Percentiles rank a stretch among this genome's conserved stretches.
These are phyloP conservation scores for Xylariaceae sp. DNA, from an alignment of 2,329 filamentous ascomycete species.

Conservation along the genomic window DNA sequence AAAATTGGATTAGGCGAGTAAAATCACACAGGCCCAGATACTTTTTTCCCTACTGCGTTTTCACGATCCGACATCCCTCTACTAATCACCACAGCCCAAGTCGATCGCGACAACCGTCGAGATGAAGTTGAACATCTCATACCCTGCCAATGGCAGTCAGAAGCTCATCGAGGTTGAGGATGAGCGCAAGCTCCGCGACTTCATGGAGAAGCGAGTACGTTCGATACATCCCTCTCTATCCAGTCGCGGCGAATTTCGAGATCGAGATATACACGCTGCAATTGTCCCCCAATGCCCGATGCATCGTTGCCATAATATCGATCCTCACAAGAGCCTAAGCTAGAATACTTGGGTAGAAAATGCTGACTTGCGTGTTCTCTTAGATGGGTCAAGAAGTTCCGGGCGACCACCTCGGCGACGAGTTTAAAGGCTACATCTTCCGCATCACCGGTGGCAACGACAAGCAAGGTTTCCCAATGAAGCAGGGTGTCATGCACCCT, in stretches of 20 bases:
- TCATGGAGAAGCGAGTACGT: slow-evolving; percentile 95
- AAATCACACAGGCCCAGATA: slow-evolving; percentile 22
- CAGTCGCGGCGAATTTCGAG: slow-evolving; percentile 28
- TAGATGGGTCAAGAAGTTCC: slow-evolving; percentile 88
- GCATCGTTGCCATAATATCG: neutral
- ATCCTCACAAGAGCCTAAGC: neutral
- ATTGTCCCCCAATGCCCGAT: too few species aligned
- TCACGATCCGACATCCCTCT: slow-evolving; percentile 27
- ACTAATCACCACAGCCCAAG: slow-evolving; percentile 24
- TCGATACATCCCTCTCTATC: slow-evolving; percentile 9
- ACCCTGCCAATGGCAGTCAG: slow-evolving; percentile 99
- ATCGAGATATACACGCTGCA: too few species aligned
- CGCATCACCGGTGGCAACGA: slow-evolving; percentile 99
- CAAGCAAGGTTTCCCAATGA: slow-evolving; percentile 99
- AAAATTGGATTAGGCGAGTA: slow-evolving; percentile 29
- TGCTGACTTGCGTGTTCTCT: slow-evolving; percentile 30
- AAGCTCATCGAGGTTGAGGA: slow-evolving; percentile 99
- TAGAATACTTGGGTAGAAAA: slow-evolving; percentile 7
- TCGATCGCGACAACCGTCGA: slow-evolving; percentile 42
- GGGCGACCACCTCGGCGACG: slow-evolving; percentile 92
- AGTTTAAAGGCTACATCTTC: slow-evolving; percentile 99
- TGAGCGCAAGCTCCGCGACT: slow-evolving; percentile 98
- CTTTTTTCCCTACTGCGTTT: slow-evolving; percentile 15
- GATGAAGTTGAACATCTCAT: slow-evolving; percentile 75
- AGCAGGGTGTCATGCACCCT: slow-evolving; percentile 99